Conservation (phyloP, 1,284 basidiomycete species). For the Sporisorium iseilematis-ciliati region DNA sequence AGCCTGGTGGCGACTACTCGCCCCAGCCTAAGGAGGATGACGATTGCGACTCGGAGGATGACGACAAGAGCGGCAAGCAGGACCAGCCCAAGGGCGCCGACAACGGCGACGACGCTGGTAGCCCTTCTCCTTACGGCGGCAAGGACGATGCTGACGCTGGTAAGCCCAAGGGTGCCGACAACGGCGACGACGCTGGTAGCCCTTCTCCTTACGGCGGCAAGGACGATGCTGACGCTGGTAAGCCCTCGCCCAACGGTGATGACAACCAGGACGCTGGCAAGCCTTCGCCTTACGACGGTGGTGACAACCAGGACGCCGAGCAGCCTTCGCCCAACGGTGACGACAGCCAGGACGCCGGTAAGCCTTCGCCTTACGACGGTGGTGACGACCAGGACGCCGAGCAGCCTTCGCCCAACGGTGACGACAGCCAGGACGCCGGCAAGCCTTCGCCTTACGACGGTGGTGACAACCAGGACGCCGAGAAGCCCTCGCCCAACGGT, state of each 20-base stretch:
- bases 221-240: background rate
- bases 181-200: background rate
- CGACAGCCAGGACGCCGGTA: background rate
- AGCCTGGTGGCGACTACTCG: background rate
- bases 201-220: background rate
- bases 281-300: background rate
- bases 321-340: no score
- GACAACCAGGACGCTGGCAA: background rate
- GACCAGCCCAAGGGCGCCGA: background rate
- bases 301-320: background rate
- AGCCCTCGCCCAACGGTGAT: no score
- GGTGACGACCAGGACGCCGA: background rate
- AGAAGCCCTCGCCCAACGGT: conserved; percentile 1
- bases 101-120: background rate
- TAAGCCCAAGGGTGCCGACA: no score
- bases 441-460: background rate
- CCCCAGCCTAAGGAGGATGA: background rate
- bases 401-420: conserved; percentile 1
- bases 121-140: background rate
- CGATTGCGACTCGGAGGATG: background rate
- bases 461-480: background rate
- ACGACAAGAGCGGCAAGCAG: background rate
- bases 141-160: no score
- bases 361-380: no score
- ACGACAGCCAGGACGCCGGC: background rate